Conservation (phyloP, 1,284 basidiomycete species). For the Moesziomyces globuligerus region DNA sequence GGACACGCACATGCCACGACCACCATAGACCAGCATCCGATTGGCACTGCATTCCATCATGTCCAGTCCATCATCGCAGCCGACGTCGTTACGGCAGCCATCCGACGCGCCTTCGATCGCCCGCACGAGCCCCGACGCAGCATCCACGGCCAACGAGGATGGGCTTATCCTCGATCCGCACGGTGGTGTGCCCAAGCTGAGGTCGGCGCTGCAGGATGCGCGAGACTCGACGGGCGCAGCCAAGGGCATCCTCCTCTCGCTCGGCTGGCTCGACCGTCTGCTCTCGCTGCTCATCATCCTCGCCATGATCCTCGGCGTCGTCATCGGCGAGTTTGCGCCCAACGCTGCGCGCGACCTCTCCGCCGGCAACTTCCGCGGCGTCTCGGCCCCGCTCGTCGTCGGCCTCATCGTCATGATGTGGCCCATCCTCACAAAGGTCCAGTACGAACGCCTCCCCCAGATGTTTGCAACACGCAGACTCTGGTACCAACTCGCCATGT, state of each 20-base stretch:
- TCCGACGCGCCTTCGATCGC: constrained; percentile 2
- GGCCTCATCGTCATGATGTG: constrained; percentile 86
- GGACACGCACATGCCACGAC: no score
- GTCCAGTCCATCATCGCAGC: not conserved
- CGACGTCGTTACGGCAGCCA: not conserved
- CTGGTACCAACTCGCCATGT: constrained; percentile 79
- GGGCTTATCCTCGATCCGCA: constrained; percentile 42
- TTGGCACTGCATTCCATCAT: no score
- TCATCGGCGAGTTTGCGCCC: constrained; percentile 73
- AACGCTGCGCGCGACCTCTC: constrained; percentile 53
- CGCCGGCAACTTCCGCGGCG: constrained; percentile 65
- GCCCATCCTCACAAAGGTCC: constrained; percentile 78
- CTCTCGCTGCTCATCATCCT: constrained; percentile 78
- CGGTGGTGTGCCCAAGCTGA: constrained; percentile 47
- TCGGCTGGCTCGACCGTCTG: constrained; percentile 75
- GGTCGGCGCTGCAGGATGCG: constrained; percentile 47
- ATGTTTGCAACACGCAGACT: constrained; percentile 73
- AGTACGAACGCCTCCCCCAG: constrained; percentile 77
- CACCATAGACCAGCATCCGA: not conserved
- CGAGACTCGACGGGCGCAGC: constrained; percentile 40
- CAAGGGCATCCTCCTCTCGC: constrained; percentile 50
- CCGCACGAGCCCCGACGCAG: not conserved
- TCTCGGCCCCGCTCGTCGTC: constrained; percentile 61
- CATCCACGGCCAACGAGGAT: constrained; percentile 27
- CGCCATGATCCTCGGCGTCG: constrained; percentile 81